Conservation (phyloP, 192 early-diverging fungal genomes). For the Rhizoclosmatium globosum region DNA sequence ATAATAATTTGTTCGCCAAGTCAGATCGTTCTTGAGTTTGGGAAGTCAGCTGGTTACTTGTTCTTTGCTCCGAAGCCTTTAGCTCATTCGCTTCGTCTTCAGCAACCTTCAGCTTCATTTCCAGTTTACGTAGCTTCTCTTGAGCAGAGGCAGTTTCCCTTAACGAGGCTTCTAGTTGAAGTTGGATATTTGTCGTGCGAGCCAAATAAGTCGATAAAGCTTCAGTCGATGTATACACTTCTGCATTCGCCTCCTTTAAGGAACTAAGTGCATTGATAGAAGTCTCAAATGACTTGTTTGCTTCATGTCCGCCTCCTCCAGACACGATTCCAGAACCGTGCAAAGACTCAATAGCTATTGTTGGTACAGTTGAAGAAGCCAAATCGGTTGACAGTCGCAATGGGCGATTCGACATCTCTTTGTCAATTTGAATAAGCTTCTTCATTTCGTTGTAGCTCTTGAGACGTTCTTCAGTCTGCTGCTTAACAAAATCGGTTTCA, state of each 20-base stretch:
- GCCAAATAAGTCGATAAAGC: not conserved
- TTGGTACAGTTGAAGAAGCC: not conserved
- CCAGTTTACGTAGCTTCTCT: conserved; percentile 9
- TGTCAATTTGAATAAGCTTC: conserved; percentile 2
- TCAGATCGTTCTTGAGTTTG: conserved; percentile 21
- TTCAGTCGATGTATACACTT: conserved; percentile 11
- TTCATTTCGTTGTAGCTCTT: conserved; percentile 37
- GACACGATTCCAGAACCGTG: conserved; percentile 1
- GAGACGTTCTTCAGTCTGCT: conserved; percentile 17
- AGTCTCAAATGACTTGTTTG: not conserved
- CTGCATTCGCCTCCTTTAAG: no score
- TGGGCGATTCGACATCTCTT: not conserved
- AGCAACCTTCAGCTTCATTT: not conserved
- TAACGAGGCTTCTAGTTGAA: conserved; percentile 13
- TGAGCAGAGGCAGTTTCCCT: conserved; percentile 1
- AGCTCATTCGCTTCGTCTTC: conserved; percentile 18
- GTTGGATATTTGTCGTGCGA: conserved; percentile 8
- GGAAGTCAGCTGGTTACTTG: not conserved
- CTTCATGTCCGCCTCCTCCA: not conserved
- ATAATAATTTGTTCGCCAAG: conserved; percentile 11
- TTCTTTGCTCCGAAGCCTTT: conserved; percentile 17
- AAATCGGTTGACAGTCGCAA: no score
- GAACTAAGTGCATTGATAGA: no score
- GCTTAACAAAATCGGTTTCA: conserved; percentile 10
- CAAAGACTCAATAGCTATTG: not conserved